Evolutionary conservation across 140 eudicot species (phyloP).

Genomic region (Flaveria floridana): DNA sequence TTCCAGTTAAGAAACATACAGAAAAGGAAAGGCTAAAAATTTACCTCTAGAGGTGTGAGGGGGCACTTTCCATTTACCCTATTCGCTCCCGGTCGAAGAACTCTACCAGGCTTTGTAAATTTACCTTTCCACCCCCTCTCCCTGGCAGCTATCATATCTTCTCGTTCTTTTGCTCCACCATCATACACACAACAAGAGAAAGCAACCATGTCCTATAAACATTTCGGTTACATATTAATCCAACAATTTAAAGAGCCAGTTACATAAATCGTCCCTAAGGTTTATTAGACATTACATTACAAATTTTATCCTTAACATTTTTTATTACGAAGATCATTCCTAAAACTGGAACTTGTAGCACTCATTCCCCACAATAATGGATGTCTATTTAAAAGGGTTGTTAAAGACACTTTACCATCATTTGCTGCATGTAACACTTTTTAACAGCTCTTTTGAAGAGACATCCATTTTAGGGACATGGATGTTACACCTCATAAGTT

Average conservation of each 20-base stretch:
- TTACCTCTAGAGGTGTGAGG: constrained; percentile 93
- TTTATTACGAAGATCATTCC: not conserved
- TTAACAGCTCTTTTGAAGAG: not conserved
- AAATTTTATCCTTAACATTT: not conserved
- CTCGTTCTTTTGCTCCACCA: constrained; percentile 70
- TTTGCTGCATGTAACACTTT: not conserved
- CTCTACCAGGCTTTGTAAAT: constrained; percentile 81
- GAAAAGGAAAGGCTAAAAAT: not conserved
- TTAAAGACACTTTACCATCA: not conserved
- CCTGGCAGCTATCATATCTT: constrained; percentile 94
- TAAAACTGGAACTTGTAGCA: constrained; percentile 8
- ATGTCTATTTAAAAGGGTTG: not conserved
- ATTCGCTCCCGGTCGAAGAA: constrained; percentile 75
- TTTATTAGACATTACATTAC: not conserved
- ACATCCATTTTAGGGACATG: not conserved
- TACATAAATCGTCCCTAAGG: not conserved
- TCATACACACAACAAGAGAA: constrained; percentile 92
- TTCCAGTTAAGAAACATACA: not conserved
- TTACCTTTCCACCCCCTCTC: constrained; percentile 99
- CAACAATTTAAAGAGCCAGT: not conserved
- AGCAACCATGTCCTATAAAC: constrained; percentile 90
- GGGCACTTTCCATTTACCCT: constrained; percentile 94
- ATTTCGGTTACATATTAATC: constrained; percentile 2
- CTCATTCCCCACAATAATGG: constrained; percentile 10
- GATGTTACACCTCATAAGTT: not conserved